phyloP scores from a whole-genome alignment of 108 stramenopile species.

The Pelagomonas calceolata region DNA sequence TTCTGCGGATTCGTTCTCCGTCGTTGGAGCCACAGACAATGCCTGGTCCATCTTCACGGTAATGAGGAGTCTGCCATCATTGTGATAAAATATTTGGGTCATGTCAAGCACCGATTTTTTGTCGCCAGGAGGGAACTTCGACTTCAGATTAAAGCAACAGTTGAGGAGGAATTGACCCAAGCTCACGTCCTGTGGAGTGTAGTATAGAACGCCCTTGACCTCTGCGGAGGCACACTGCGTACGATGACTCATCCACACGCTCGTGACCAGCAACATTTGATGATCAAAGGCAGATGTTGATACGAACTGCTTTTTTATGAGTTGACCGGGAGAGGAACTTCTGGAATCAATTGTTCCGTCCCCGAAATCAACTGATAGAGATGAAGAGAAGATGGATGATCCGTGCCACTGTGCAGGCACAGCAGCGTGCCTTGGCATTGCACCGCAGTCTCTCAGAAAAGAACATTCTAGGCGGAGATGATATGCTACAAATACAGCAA shows the following conservation, averaged over 20 bases:
- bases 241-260: conserved; percentile 68
- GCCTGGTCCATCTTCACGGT: conserved; percentile 32
- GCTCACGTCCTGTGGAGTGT: conserved; percentile 74
- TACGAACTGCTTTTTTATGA: neutral
- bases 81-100: conserved; percentile 78
- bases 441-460: conserved; percentile 33
- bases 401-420: no score
- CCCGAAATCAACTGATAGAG: conserved; percentile 16
- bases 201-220: conserved; percentile 88
- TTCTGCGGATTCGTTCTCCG: conserved; percentile 6
- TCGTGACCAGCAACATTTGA: conserved; percentile 80
- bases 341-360: neutral
- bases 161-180: conserved; percentile 84
- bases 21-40: no score
- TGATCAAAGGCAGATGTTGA: conserved; percentile 49
- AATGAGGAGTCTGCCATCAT: conserved; percentile 76
- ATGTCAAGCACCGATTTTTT: conserved; percentile 83
- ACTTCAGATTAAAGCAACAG: conserved; percentile 79
- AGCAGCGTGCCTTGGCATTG: no score
- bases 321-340: no score
- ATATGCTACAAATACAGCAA: conserved; percentile 75
- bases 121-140: conserved; percentile 78
- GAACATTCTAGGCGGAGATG: conserved; percentile 82
- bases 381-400: conserved; percentile 18
- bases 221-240: conserved; percentile 85